Conservation (phyloP, 495 filamentous ascomycete genomes). For the Xylaria castorea region DNA sequence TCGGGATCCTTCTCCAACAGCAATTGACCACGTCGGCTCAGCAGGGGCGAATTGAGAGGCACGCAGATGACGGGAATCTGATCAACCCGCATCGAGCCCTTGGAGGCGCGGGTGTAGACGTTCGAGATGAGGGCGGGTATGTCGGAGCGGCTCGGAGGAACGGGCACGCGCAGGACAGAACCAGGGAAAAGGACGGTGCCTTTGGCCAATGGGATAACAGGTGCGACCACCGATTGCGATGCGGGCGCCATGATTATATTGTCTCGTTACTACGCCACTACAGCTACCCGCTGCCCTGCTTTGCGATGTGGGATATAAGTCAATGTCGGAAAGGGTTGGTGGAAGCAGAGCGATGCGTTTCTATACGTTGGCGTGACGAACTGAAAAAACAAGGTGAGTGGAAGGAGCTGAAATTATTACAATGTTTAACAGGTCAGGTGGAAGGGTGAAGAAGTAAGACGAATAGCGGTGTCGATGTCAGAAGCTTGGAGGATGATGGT, state of each 20-base stretch:
- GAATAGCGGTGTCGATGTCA: conserved; percentile 17
- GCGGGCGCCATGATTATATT: conserved; percentile 42
- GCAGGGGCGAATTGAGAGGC: conserved; percentile 73
- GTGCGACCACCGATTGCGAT: conserved; percentile 57
- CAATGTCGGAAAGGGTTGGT: not conserved
- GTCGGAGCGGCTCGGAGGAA: conserved; percentile 76
- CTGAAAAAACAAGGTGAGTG: not conserved
- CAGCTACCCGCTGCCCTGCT: not conserved
- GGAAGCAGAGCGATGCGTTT: conserved; percentile 20
- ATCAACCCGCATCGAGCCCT: conserved; percentile 66
- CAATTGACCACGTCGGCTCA: conserved; percentile 72
- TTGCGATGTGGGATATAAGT: not conserved
- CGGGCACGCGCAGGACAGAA: conserved; percentile 75
- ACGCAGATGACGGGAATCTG: conserved; percentile 80
- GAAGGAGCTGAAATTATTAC: conserved; percentile 11
- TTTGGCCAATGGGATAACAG: conserved; percentile 77
- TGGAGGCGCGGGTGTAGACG: conserved; percentile 70
- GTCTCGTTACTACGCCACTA: not conserved
- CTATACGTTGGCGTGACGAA: not conserved
- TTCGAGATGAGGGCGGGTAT: conserved; percentile 80
- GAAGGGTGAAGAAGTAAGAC: conserved; percentile 14
- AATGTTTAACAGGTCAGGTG: not conserved
- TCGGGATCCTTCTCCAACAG: conserved; percentile 58
- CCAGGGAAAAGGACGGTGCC: conserved; percentile 82
- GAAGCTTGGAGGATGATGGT: conserved; percentile 8